Conservation (phyloP, 106 monocot species). For the Agapanthus africanus region DNA sequence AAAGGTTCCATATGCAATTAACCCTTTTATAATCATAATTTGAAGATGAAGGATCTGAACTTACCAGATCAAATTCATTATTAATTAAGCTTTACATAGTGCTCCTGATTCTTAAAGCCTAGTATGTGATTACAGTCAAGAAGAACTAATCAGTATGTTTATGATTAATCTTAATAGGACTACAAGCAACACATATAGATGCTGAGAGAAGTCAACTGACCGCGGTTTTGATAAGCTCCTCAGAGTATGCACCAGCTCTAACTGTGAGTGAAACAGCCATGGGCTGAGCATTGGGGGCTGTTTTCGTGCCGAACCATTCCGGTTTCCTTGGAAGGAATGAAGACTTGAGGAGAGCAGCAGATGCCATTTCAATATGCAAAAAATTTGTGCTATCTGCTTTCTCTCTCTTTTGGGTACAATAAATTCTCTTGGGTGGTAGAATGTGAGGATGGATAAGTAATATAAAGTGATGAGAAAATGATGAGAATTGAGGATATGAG, state of each 20-base stretch:
- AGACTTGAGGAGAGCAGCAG: slow-evolving; percentile 86
- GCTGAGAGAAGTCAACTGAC: no score
- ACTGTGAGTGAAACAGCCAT: slow-evolving; percentile 45
- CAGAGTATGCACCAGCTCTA: slow-evolving; percentile 60
- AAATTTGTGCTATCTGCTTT: background rate
- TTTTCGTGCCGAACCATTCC: slow-evolving; percentile 45
- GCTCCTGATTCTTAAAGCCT: no score
- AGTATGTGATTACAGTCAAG: no score
- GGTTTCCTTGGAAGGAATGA: slow-evolving; percentile 78
- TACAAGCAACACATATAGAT: no score
- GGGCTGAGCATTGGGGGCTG: slow-evolving; percentile 20
- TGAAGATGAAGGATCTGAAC: no score
- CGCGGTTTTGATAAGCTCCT: slow-evolving; percentile 95
- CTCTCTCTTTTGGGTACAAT: background rate
- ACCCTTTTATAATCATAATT: no score
- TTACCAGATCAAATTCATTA: no score
- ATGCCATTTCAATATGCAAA: slow-evolving; percentile 48
- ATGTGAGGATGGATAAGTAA: background rate
- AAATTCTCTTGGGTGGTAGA: background rate
- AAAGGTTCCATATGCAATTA: no score
- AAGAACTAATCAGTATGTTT: no score
- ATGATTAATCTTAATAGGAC: no score
- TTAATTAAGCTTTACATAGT: no score
- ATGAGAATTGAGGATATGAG: slow-evolving; percentile 46
- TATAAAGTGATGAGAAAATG: slow-evolving; percentile 25